Evolutionary conservation across 1,139 yeast genomes (phyloP).

Genomic region (Chernovozyma sophiae-reginae): DNA sequence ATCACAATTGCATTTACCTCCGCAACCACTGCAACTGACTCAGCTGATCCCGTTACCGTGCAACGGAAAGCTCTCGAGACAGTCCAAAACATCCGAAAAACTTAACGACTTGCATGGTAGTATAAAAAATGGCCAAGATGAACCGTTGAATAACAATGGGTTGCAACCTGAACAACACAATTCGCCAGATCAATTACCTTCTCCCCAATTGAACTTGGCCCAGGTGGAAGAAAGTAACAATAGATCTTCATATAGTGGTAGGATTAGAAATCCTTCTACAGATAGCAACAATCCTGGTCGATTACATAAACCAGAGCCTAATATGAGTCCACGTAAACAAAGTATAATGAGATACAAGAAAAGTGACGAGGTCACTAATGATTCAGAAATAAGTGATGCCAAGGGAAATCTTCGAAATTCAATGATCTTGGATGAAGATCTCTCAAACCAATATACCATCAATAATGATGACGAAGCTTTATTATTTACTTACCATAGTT

Average conservation of each 20-base stretch:
- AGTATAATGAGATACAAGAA: conserved; percentile 37
- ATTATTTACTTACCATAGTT: conserved; percentile 33
- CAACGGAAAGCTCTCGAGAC: neutral
- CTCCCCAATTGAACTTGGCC: neutral
- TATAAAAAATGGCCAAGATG: neutral
- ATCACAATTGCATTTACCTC: neutral
- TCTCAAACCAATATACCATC: neutral
- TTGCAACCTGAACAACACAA: neutral
- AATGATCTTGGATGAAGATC: neutral
- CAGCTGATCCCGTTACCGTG: too few species aligned
- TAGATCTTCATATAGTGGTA: conserved; percentile 3
- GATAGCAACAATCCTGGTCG: conserved; percentile 1
- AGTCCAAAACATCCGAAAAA: neutral
- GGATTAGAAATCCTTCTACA: conserved; percentile 3
- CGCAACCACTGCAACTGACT: too few species aligned
- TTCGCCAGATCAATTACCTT: neutral
- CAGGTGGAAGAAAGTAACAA: neutral
- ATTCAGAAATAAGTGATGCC: conserved; percentile 21
- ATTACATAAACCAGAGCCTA: neutral
- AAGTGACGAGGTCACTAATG: conserved; percentile 24
- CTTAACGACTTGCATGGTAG: neutral
- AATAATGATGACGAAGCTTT: conserved; percentile 31
- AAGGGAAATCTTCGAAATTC: conserved; percentile 22
- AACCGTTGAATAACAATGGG: neutral
- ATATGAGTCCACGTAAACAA: conserved; percentile 37